Evolutionary conservation across 805 yeast genomes (phyloP).

Genomic region (Zygosaccharomyces bisporus): DNA sequence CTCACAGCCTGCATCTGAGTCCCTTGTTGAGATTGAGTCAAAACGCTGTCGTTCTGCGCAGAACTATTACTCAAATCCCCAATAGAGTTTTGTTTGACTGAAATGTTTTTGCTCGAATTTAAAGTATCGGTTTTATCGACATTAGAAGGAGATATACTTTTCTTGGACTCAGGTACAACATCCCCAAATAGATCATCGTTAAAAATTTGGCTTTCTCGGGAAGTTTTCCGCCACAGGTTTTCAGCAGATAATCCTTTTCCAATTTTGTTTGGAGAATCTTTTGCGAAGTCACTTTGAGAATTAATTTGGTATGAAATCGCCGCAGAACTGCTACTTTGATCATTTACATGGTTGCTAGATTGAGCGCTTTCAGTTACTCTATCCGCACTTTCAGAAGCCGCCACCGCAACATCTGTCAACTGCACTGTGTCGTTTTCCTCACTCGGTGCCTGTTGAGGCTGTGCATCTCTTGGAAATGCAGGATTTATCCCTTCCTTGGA

Average conservation of each 20-base stretch:
- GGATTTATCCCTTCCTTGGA: not conserved
- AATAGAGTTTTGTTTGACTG: not conserved
- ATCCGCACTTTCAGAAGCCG: not conserved
- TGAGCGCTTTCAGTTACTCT: too few relatives aligned
- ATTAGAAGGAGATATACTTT: not conserved
- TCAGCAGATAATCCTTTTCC: not conserved
- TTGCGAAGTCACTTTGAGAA: not conserved
- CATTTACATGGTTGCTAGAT: not conserved
- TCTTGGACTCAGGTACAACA: conserved; percentile 12
- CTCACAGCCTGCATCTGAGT: not conserved
- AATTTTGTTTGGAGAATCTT: not conserved
- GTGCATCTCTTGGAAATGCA: not conserved
- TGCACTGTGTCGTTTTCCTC: not conserved
- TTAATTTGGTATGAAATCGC: not conserved
- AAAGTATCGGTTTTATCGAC: not conserved
- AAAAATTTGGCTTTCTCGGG: conserved; percentile 27
- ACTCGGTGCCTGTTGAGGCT: not conserved
- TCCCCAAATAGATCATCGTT: conserved; percentile 34
- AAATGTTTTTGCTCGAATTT: not conserved
- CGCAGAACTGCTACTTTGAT: not conserved
- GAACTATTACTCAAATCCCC: not conserved
- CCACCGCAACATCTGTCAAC: too few relatives aligned
- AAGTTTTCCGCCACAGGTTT: conserved; percentile 2
- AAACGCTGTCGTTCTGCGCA: too few relatives aligned
- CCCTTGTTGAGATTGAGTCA: too few relatives aligned